phyloP scores from a whole-genome alignment of 805 yeast genomes.

The Hanseniaspora singularis region DNA sequence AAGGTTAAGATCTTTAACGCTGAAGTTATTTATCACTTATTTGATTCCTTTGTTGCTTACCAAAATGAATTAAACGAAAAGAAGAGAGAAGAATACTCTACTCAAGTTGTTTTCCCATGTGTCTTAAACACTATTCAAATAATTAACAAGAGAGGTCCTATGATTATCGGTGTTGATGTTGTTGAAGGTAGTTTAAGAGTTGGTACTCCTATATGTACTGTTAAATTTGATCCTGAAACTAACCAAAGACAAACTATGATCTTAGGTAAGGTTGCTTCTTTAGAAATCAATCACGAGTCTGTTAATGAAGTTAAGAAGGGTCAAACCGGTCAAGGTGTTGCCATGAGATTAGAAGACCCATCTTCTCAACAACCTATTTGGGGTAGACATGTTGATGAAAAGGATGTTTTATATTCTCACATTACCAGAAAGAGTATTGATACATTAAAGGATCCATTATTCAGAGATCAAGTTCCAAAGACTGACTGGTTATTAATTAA shows the following conservation, averaged over 20 bases:
- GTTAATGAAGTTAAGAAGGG: conserved; percentile 76
- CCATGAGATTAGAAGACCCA: conserved; percentile 90
- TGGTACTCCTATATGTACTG: conserved; percentile 95
- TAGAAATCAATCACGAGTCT: conserved; percentile 91
- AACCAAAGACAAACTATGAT: conserved; percentile 54
- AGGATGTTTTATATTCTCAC: conserved; percentile 80
- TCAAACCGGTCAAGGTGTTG: conserved; percentile 95
- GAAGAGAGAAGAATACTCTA: conserved; percentile 79
- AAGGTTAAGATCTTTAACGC: conserved; percentile 88
- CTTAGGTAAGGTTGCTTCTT: conserved; percentile 80
- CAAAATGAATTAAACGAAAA: conserved; percentile 78
- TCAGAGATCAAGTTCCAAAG: conserved; percentile 85
- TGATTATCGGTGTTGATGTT: conserved; percentile 98
- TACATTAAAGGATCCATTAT: conserved; percentile 95
- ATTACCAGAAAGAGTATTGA: conserved; percentile 84
- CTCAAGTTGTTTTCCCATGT: conserved; percentile 88
- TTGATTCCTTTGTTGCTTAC: conserved; percentile 86
- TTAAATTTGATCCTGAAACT: conserved; percentile 75
- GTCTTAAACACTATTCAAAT: conserved; percentile 89
- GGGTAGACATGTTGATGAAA: conserved; percentile 98
- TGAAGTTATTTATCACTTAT: conserved; percentile 90
- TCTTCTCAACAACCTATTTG: conserved; percentile 89
- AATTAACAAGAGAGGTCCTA: conserved; percentile 96
- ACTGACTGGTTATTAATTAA: conserved; percentile 92
- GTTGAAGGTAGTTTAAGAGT: conserved; percentile 75